Evolutionary conservation across 2,329 filamentous ascomycete genomes (phyloP).

Genomic region (Penicillium frequentans): DNA sequence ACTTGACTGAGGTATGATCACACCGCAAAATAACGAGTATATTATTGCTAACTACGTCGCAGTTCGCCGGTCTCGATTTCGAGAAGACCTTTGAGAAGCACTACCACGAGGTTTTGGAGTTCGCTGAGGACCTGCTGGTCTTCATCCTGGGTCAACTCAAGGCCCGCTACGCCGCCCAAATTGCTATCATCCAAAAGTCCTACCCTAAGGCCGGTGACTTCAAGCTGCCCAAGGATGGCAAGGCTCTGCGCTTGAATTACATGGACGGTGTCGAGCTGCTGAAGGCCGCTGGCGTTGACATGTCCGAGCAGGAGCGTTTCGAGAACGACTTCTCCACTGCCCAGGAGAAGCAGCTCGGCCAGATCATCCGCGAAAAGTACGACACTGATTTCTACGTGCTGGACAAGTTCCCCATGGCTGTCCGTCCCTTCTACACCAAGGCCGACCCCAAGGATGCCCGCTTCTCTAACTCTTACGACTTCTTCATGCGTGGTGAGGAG

Average conservation of each 20-base stretch:
- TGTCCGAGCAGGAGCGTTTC: conserved; percentile 49
- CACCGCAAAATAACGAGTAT: background rate
- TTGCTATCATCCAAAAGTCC: conserved; percentile 48
- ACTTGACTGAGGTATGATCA: conserved; percentile 59
- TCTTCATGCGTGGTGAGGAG: conserved; percentile 71
- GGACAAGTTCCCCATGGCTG: conserved; percentile 89
- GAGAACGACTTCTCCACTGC: conserved; percentile 50
- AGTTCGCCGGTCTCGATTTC: conserved; percentile 55
- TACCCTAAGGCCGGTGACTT: conserved; percentile 54
- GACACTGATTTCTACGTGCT: conserved; percentile 95
- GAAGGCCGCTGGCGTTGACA: conserved; percentile 52
- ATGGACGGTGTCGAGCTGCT: conserved; percentile 50
- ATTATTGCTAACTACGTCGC: conserved; percentile 17
- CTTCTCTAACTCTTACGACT: conserved; percentile 68
- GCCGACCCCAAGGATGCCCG: conserved; percentile 66
- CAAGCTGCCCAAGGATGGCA: conserved; percentile 50
- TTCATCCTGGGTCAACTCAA: conserved; percentile 50
- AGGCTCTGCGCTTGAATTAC: conserved; percentile 51
- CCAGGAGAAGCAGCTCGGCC: conserved; percentile 70
- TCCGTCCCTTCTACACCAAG: conserved; percentile 91
- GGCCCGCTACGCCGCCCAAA: conserved; percentile 45
- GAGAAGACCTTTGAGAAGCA: conserved; percentile 52
- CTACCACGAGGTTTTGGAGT: conserved; percentile 53
- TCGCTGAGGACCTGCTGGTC: conserved; percentile 51
- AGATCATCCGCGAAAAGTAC: conserved; percentile 82